phyloP scores from a whole-genome alignment of 2,329 filamentous ascomycete species.

The Nemania sp. region DNA sequence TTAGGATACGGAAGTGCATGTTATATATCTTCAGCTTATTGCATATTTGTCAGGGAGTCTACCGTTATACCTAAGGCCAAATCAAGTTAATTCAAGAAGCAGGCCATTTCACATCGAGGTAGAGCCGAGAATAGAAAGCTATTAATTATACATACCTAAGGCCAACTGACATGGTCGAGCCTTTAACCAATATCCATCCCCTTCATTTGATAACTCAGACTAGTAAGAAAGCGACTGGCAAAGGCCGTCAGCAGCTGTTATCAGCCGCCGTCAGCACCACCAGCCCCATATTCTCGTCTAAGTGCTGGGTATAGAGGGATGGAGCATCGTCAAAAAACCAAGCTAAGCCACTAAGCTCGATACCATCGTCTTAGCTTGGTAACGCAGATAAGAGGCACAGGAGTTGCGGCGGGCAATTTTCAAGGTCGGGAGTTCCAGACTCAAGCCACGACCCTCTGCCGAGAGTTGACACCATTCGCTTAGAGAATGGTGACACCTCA shows the following conservation, averaged over 20 bases:
- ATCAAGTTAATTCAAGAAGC: constrained; percentile 10
- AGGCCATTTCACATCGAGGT: neutral
- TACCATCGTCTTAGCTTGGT: constrained; percentile 13
- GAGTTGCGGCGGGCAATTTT: neutral
- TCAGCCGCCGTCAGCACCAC: neutral
- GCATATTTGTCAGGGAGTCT: constrained; percentile 20
- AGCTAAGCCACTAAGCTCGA: constrained; percentile 6
- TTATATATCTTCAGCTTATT: constrained; percentile 11
- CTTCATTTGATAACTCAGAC: neutral
- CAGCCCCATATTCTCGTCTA: neutral
- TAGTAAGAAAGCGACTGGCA: neutral
- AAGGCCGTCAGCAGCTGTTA: neutral
- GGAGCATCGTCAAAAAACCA: neutral
- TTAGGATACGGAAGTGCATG: constrained; percentile 15
- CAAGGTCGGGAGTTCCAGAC: constrained; percentile 22
- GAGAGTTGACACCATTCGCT: constrained; percentile 17
- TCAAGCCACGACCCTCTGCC: constrained; percentile 23
- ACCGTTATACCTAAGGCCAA: constrained; percentile 1
- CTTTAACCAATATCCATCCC: neutral
- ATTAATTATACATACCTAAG: neutral
- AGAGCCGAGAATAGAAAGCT: neutral
- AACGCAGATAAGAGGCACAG: constrained; percentile 23
- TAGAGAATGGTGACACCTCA: constrained; percentile 13
- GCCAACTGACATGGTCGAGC: constrained; percentile 9
- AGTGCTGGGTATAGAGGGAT: neutral